Conservation (phyloP, 495 filamentous ascomycete genomes). For the Neurospora terricola region DNA sequence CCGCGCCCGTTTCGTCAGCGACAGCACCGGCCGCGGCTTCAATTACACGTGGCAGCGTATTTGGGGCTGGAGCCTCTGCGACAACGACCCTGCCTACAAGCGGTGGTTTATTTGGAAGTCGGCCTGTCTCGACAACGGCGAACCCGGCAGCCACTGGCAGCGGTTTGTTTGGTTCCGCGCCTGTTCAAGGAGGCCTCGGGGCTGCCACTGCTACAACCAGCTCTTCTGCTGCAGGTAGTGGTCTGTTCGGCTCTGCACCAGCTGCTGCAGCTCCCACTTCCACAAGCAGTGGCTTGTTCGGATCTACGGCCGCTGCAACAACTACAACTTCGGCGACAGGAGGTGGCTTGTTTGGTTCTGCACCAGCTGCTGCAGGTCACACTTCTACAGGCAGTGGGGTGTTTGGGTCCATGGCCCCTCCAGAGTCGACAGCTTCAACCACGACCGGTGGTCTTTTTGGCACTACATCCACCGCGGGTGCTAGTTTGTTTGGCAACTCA, state of each 20-base stretch:
- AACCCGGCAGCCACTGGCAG: not conserved
- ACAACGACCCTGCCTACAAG: not conserved
- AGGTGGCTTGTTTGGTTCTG: no score
- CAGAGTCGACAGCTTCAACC: not conserved
- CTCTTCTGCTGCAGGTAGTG: not conserved
- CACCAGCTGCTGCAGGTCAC: no score
- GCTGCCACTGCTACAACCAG: not conserved
- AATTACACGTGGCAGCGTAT: not conserved
- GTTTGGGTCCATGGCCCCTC: not conserved
- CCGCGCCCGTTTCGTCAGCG: not conserved
- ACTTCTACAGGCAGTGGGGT: not conserved
- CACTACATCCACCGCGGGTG: not conserved
- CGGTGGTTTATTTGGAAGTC: not conserved
- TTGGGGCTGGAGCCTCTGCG: not conserved
- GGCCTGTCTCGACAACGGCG: not conserved
- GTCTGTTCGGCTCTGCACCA: not conserved
- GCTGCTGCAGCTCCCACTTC: not conserved
- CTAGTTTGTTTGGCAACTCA: not conserved
- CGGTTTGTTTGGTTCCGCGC: not conserved
- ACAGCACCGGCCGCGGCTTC: not conserved
- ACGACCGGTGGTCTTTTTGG: not conserved
- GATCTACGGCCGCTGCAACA: not conserved
- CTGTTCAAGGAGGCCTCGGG: not conserved
- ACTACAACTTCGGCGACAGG: not conserved
- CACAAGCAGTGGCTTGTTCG: not conserved